phyloP scores from a whole-genome alignment of 129 eudicot genomes.

The Silybum marianum region DNA sequence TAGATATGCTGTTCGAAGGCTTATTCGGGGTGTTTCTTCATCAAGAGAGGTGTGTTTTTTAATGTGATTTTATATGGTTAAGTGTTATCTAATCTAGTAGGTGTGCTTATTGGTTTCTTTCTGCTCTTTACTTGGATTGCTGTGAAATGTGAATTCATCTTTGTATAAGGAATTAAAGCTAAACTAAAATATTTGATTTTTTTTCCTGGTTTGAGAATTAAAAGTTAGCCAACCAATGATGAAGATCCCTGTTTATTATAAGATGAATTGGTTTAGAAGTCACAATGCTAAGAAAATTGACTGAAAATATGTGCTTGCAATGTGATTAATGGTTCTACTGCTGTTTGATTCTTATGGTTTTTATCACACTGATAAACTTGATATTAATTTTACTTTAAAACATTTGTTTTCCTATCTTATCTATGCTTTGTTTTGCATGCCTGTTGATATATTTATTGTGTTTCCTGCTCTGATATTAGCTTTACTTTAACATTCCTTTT shows the following conservation, averaged over 20 bases:
- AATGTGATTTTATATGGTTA: background rate
- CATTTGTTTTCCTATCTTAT: too few species aligned
- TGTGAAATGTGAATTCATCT: background rate
- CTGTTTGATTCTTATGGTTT: background rate
- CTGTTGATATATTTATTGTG: too few species aligned
- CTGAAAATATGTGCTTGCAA: background rate
- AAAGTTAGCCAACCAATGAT: too few species aligned
- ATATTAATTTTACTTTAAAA: too few species aligned
- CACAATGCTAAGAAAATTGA: background rate
- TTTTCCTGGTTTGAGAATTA: background rate
- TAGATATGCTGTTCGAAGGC: constrained; percentile 88
- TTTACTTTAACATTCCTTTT: too few species aligned
- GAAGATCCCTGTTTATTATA: background rate
- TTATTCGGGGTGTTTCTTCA: constrained; percentile 88
- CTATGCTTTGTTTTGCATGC: too few species aligned
- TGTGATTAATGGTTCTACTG: background rate
- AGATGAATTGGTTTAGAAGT: background rate
- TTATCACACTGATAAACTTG: background rate
- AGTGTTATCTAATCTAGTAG: background rate
- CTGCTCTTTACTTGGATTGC: background rate
- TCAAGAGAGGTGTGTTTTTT: constrained; percentile 72
- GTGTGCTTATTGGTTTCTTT: constrained; percentile 4
- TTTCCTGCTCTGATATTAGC: too few species aligned
- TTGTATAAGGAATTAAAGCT: background rate
- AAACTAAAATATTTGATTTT: background rate